These are phyloP conservation scores for Suillus alpinus DNA, from an alignment of 768 basidiomycete species.

Conservation along the genomic window DNA sequence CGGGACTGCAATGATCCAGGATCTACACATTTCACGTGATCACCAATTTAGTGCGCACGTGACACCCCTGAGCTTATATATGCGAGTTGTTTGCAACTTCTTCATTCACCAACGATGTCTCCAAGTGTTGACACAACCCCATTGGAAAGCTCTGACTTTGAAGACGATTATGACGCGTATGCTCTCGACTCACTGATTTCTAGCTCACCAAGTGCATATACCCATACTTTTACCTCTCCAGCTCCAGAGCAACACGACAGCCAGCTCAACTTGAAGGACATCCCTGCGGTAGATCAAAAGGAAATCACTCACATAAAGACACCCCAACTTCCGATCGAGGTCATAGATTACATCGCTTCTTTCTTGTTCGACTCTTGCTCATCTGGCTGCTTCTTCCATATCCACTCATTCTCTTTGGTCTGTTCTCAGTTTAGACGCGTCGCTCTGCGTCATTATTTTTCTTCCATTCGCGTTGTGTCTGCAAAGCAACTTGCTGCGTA, in stretches of 20 bases:
- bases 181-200: constrained; percentile 14
- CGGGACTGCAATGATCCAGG: neutral
- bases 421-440: constrained; percentile 43
- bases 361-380: constrained; percentile 16
- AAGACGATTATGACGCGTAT: constrained; percentile 9
- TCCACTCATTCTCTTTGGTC: constrained; percentile 39
- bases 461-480: constrained; percentile 17
- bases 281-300: neutral
- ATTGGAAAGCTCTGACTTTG: constrained; percentile 10
- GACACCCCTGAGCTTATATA: neutral
- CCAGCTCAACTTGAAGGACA: neutral
- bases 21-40: constrained; percentile 19
- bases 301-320: constrained; percentile 1
- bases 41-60: neutral
- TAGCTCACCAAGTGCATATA: constrained; percentile 6
- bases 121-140: neutral
- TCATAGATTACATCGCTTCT: constrained; percentile 26
- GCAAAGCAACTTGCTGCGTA: constrained; percentile 24
- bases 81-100: neutral
- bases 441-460: constrained; percentile 36
- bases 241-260: constrained; percentile 12
- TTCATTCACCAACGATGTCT: constrained; percentile 17
- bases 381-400: constrained; percentile 28
- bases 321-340: constrained; percentile 28
- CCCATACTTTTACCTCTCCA: constrained; percentile 25